These are phyloP conservation scores for Lepidium aucheri DNA, from an alignment of 345 rosid species.

Conservation along the genomic window DNA sequence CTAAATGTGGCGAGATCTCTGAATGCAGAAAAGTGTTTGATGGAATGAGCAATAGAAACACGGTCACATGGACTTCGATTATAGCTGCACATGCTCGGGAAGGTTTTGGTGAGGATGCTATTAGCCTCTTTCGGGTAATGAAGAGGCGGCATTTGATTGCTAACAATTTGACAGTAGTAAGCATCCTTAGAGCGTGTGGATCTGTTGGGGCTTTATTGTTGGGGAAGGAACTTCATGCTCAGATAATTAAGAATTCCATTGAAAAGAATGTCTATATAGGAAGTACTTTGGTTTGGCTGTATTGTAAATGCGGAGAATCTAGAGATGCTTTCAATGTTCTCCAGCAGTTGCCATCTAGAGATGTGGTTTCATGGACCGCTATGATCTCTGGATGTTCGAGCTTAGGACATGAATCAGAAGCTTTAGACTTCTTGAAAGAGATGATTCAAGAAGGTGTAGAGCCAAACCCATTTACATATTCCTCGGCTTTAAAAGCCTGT, in stretches of 20 bases:
- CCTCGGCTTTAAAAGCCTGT: conserved; percentile 80
- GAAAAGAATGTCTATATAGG: conserved; percentile 51
- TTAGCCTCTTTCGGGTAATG: conserved; percentile 65
- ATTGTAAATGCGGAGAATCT: conserved; percentile 70
- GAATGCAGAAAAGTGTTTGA: conserved; percentile 60
- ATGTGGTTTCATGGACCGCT: conserved; percentile 92
- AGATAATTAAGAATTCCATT: conserved; percentile 44
- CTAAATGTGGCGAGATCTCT: conserved; percentile 66
- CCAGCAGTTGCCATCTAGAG: conserved; percentile 60
- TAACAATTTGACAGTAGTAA: conserved; percentile 61
- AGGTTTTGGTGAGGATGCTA: conserved; percentile 74
- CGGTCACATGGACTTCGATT: conserved; percentile 81
- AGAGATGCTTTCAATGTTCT: conserved; percentile 52
- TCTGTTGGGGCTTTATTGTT: conserved; percentile 41
- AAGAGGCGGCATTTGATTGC: conserved; percentile 51
- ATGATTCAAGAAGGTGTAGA: conserved; percentile 87
- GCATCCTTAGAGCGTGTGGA: conserved; percentile 83
- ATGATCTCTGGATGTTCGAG: conserved; percentile 74
- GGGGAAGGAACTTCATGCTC: conserved; percentile 79
- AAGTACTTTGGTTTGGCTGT: conserved; percentile 78
- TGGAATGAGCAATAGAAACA: conserved; percentile 61
- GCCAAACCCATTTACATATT: conserved; percentile 73
- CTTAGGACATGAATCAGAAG: conserved; percentile 70
- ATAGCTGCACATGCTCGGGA: conserved; percentile 78
- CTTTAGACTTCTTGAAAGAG: conserved; percentile 60